Evolutionary conservation across 495 filamentous ascomycete species (phyloP).

Genomic region (Parmelia sp.): DNA sequence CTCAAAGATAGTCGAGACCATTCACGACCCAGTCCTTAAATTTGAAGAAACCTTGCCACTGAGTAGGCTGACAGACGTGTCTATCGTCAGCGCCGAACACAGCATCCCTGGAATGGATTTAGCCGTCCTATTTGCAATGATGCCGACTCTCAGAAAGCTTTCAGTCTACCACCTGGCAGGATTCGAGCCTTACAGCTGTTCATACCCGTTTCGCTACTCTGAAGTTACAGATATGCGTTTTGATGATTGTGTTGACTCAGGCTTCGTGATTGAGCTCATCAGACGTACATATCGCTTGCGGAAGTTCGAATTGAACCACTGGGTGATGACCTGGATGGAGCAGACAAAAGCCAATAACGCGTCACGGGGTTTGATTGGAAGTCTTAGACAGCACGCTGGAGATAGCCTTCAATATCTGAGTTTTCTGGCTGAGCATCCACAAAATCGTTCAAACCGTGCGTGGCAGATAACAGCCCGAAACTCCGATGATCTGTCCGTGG

Average conservation of each 20-base stretch:
- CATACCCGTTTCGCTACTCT: not conserved
- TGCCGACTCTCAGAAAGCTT: not conserved
- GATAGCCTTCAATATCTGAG: not conserved
- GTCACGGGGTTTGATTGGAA: not conserved
- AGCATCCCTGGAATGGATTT: not conserved
- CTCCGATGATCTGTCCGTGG: not conserved
- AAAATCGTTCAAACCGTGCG: no score
- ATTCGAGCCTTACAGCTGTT: not conserved
- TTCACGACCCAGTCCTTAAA: not conserved
- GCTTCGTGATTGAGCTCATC: not conserved
- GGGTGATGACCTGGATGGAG: not conserved
- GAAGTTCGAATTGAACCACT: not conserved
- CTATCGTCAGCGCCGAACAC: fast-evolving
- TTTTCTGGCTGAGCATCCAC: not conserved
- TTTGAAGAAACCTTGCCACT: not conserved
- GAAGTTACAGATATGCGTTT: not conserved
- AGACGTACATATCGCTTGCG: not conserved
- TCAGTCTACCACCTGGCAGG: fast-evolving
- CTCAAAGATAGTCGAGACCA: not conserved
- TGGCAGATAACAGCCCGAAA: no score
- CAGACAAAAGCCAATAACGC: not conserved
- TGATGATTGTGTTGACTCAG: not conserved
- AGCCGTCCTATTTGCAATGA: not conserved
- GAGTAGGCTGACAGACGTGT: not conserved
- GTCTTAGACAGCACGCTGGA: not conserved